phyloP scores from a whole-genome alignment of 1,284 basidiomycete genomes.

The Erythrobasidium hasegawianum region DNA sequence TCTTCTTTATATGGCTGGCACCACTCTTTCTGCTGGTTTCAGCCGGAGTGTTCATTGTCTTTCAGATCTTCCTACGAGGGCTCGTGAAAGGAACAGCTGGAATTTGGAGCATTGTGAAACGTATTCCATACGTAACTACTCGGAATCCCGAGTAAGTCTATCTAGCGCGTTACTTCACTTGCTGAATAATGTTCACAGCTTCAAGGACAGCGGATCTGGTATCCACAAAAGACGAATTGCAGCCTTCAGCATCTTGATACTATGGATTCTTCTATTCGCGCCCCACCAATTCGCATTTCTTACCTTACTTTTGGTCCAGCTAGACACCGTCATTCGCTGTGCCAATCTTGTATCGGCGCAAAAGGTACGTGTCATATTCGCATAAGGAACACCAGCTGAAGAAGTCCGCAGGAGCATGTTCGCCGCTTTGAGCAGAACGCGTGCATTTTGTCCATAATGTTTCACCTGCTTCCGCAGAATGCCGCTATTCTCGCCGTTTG shows the following conservation, averaged over 20 bases:
- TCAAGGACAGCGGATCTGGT: not conserved
- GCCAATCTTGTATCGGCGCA: conserved; percentile 31
- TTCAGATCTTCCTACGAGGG: not conserved
- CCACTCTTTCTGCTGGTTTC: conserved; percentile 31
- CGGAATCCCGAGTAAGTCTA: not conserved
- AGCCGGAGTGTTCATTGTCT: conserved; percentile 27
- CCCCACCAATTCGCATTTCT: conserved; percentile 89
- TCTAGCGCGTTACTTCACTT: not conserved
- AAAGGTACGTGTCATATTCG: too few species aligned
- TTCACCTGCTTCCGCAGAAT: conserved; percentile 73
- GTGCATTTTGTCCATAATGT: conserved; percentile 69
- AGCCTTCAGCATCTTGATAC: conserved; percentile 62
- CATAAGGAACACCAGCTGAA: not conserved
- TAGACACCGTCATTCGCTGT: conserved; percentile 50
- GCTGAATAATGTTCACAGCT: not conserved
- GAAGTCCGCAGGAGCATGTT: not conserved
- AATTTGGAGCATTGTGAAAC: not conserved
- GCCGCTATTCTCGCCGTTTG: conserved; percentile 81
- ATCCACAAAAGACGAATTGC: conserved; percentile 47
- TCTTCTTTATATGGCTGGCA: conserved; percentile 33
- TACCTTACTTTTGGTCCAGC: conserved; percentile 70
- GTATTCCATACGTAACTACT: not conserved
- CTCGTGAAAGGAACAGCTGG: not conserved
- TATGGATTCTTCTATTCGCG: conserved; percentile 66
- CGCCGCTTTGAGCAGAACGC: conserved; percentile 30